A percentile compares a stretch with the other conserved stretches of the same genome.
phyloP scores from a whole-genome alignment of 805 yeast species.

The Saccharomyces kudriavzevii region DNA sequence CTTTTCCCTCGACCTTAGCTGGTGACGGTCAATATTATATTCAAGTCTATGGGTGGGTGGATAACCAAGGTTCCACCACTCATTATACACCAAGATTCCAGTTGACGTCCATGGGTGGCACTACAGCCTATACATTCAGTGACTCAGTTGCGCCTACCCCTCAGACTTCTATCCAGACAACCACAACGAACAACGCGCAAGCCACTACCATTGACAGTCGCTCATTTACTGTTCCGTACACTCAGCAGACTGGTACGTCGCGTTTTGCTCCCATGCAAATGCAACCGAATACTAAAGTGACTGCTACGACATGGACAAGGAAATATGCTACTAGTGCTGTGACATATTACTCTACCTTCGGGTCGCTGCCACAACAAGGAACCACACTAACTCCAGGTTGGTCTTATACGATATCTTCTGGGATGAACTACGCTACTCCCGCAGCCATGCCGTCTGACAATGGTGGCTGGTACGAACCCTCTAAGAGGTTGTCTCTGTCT shows the following conservation, averaged over 20 bases:
- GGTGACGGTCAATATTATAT: conserved; percentile 64
- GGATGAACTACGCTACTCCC: conserved; percentile 60
- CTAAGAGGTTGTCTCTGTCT: conserved; percentile 36
- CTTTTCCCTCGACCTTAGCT: conserved; percentile 37
- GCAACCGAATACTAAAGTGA: conserved; percentile 70
- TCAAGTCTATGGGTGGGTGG: conserved; percentile 49
- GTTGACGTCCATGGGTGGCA: conserved; percentile 67
- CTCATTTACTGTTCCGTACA: conserved; percentile 64
- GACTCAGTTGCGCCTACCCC: conserved; percentile 38
- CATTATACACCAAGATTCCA: conserved; percentile 63
- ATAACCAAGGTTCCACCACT: conserved; percentile 40
- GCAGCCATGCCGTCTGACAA: conserved; percentile 59
- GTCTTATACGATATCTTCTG: conserved; percentile 59
- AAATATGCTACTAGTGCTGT: conserved; percentile 62
- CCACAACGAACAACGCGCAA: conserved; percentile 28
- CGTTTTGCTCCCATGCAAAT: conserved; percentile 89
- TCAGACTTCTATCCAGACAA: conserved; percentile 27
- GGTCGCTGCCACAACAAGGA: conserved; percentile 27
- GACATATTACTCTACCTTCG: conserved; percentile 45
- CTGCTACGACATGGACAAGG: conserved; percentile 58
- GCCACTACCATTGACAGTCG: conserved; percentile 36
- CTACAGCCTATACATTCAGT: conserved; percentile 41
- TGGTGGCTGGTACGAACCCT: conserved; percentile 59
- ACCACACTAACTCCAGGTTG: conserved; percentile 84
- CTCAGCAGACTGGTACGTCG: conserved; percentile 67